These are phyloP conservation scores for Leishmania braziliensis DNA, from an alignment of 208 protist genomes.

Conservation along the genomic window DNA sequence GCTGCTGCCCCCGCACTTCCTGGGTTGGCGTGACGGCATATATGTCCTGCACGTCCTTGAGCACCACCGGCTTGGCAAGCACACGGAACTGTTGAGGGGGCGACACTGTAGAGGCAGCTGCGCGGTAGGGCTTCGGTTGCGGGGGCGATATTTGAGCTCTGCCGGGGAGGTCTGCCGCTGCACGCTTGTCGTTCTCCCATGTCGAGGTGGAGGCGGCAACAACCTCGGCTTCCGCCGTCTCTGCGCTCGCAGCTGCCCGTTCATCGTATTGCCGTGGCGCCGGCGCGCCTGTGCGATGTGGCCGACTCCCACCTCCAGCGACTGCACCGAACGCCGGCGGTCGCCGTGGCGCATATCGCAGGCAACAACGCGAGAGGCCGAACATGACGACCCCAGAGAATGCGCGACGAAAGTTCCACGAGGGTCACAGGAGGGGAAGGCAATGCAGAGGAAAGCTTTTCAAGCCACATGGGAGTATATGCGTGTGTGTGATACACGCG, in stretches of 20 bases:
- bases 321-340: not conserved
- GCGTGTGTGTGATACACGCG: not conserved
- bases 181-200: not conserved
- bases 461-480: not conserved
- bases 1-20: slow-evolving; percentile 45
- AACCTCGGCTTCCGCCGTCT: slow-evolving; percentile 9
- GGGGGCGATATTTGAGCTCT: not conserved
- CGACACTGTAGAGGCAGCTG: not conserved
- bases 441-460: not conserved
- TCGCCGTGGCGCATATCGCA: slow-evolving; percentile 8
- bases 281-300: not conserved
- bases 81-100: not conserved
- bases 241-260: not conserved
- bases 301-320: not conserved
- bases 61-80: slow-evolving; percentile 31
- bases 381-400: not conserved
- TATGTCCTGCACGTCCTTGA: slow-evolving; percentile 52
- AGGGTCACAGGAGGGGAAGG: not conserved
- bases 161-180: not conserved
- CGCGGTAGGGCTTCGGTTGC: not conserved
- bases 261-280: not conserved
- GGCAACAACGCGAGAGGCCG: slow-evolving; percentile 4
- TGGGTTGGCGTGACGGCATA: slow-evolving; percentile 21
- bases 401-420: not conserved
- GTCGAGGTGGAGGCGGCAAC: slow-evolving; percentile 2